Evolutionary conservation across 139 green algal species (phyloP).

Genomic region (Nannochloris sp.): DNA sequence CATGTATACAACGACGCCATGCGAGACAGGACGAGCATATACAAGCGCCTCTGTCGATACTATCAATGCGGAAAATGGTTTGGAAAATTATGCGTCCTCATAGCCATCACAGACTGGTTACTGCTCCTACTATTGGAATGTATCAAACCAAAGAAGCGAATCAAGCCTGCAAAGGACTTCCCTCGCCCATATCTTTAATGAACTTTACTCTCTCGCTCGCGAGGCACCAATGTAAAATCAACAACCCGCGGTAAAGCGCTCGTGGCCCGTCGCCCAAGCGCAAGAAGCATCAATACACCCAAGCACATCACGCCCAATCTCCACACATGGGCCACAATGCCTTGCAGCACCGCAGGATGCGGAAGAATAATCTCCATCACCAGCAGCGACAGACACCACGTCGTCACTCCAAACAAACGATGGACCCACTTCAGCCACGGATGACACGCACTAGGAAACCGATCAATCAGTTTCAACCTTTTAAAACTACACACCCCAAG

Average conservation of each 20-base stretch:
- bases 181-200: slow-evolving; percentile 1
- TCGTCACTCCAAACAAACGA: slow-evolving; percentile 26
- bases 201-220: neutral
- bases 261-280: neutral
- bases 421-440: slow-evolving; percentile 42
- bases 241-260: neutral
- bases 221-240: slow-evolving; percentile 2
- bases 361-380: slow-evolving; percentile 49
- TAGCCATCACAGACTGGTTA: slow-evolving; percentile 49
- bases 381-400: slow-evolving; percentile 40
- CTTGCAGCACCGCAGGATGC: slow-evolving; percentile 35
- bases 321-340: slow-evolving; percentile 15
- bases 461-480: slow-evolving; percentile 36
- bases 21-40: slow-evolving; percentile 25
- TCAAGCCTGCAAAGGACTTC: neutral
- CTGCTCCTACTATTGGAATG: slow-evolving; percentile 26
- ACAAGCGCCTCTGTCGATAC: slow-evolving; percentile 41
- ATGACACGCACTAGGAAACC: slow-evolving; percentile 38
- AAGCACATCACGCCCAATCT: neutral
- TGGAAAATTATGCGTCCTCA: slow-evolving; percentile 55
- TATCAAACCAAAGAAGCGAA: neutral
- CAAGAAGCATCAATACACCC: slow-evolving; percentile 5
- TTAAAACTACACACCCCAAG: slow-evolving; percentile 44
- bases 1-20: slow-evolving; percentile 57
- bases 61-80: slow-evolving; percentile 49